phyloP scores from a whole-genome alignment of 768 basidiomycete genomes.

The Mycena belliarum region DNA sequence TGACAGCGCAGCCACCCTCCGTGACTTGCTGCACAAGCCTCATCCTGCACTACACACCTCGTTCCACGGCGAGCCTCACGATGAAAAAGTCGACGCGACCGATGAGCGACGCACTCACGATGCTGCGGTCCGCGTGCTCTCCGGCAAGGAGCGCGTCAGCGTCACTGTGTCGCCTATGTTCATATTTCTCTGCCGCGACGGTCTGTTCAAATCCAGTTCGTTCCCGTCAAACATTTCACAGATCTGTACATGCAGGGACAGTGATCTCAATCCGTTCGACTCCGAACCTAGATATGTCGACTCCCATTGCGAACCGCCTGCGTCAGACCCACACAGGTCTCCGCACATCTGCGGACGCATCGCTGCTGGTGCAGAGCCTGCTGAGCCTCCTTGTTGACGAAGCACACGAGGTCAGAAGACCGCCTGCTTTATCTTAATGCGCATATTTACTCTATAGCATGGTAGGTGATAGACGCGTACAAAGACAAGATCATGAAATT shows the following conservation, averaged over 20 bases:
- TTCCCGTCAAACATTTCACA: background rate
- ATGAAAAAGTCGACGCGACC: background rate
- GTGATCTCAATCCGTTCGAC: constrained; percentile 60
- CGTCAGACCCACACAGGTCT: constrained; percentile 59
- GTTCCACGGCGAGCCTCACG: too few species aligned
- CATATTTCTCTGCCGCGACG: constrained; percentile 68
- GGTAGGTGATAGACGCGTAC: constrained; percentile 61
- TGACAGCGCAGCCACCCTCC: background rate
- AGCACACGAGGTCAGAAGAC: constrained; percentile 46
- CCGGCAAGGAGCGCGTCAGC: constrained; percentile 55
- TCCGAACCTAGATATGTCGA: constrained; percentile 47
- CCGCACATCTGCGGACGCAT: constrained; percentile 63
- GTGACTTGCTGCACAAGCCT: background rate
- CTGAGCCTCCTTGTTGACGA: constrained; percentile 70
- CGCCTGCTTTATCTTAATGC: background rate
- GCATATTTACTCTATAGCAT: background rate
- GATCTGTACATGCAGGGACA: constrained; percentile 43
- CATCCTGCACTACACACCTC: background rate
- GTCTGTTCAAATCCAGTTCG: constrained; percentile 32
- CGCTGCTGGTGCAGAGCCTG: constrained; percentile 67
- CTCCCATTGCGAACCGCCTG: constrained; percentile 59
- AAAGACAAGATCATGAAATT: constrained; percentile 62
- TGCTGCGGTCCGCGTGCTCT: constrained; percentile 8
- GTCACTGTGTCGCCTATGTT: constrained; percentile 58
- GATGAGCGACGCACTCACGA: constrained; percentile 7